Base-by-base conservation (phyloP, 805 yeast genomes). In the Yarrowia divulgata region DNA sequence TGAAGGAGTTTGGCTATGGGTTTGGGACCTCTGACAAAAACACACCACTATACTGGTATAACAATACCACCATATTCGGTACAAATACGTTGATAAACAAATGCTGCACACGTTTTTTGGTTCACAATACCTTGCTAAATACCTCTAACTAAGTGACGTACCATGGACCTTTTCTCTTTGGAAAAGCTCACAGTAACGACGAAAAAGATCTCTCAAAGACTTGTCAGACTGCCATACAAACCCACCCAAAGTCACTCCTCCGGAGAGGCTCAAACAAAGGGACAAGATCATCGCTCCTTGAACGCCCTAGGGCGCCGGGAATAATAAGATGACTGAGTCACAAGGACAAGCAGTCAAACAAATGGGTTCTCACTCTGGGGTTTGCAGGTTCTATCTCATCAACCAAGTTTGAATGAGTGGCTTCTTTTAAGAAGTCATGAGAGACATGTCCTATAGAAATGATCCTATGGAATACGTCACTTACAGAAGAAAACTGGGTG, bases 141-240 rank as follows among this genome's bases (percentile, higher is more conserved):
- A 23, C 29, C 3, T 40, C 12, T 43, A 45, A 60, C 32, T n/a
- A 23, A 23, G 37, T 43, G 66, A 60, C 66, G 52, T 23, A 43
- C 42, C 66, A 34, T 45, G 52, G 66, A 32, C n/a, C 40, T 43
- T n/a, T n/a, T n/a, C n/a, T 32, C 50, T 29, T 29, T 18, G 46
- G 66, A 32, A 43, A 29, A 32, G 48, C 66, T 54, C 60, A 19
- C 63, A 29, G 23, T 13, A 54, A 45, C 49, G 19, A 57, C 29
- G 10, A 57, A 42, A 55, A 40, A 16, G 16, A 40, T 29, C 39
- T 37, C 62, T 57, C 63, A 40, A 18, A 34, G 42, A 92, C 98
- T 93, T 94, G 98, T 94, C 99, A 94, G 99, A 94, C 97, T 90
- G 97, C 98, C 98, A 86, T 93, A 90, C 87, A 88, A 86, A 85